Evolutionary conservation across 768 basidiomycete species (phyloP), one percentile per base, ranked within the genome.

Genomic region (Auricularia heimuer): DNA sequence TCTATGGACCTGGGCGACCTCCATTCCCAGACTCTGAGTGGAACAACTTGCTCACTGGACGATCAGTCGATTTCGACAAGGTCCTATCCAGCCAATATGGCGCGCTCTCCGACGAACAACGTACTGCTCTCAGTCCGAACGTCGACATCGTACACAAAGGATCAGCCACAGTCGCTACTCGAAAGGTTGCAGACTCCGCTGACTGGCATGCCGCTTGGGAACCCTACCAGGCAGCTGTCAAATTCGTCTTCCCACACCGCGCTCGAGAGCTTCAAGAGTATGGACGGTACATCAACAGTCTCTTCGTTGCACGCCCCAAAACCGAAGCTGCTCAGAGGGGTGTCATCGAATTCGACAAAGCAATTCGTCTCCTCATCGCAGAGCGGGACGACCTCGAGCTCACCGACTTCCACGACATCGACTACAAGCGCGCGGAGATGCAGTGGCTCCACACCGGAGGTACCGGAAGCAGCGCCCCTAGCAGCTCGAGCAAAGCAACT

Each of bases 341-440:
- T 3, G 54, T 66, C 65, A 63, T 66, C 21, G 58, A 61, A 4
- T 64, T 45, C 37, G 63, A 66, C 65, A 39, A 47, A 60, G 44
- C 63, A 24, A 54, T 64, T 21, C 65, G 45, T 14, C 54, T 47
- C 34, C n/a, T 34, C 14, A 29, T 54, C n/a, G 62, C 39, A 3
- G 24, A 16, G 18, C 33, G 42, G 2, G 45, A 51, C 21, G 33
- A 63, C n/a, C 35, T 64, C 62, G 34, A 42, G 62, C 65, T 66
- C 39, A 42, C 45, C 62, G 62, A 51, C 45, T 29, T 63, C 62
- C 18, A 44, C 47, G 47, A 51, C 47, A 6, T 51, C 18, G 33
- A 37, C 0, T 62, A 44, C 34, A 33, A 29, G 36, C 60, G 44
- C 34, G 36, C 62, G 36, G 36, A 65, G 21, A 62, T 51, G 35